Percentiles rank a stretch among this genome's conserved stretches.
phyloP scores from a whole-genome alignment of 1,139 yeast species.

The Citeromyces hawaiiensis region DNA sequence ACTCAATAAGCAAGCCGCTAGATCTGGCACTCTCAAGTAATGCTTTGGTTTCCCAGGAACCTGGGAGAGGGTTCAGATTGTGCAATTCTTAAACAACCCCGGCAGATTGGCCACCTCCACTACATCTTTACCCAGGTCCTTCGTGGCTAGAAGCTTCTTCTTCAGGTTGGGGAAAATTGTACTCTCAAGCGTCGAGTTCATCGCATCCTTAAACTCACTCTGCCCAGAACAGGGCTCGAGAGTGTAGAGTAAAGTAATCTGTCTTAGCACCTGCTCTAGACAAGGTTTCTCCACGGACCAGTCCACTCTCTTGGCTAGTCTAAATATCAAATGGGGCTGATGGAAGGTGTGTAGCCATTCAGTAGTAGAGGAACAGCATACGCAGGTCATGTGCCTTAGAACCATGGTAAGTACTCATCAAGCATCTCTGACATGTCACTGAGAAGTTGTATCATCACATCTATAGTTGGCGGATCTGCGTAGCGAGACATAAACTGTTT shows the following conservation, averaged over 20 bases:
- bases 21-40: slow-evolving; percentile 15
- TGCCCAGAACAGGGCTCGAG: slow-evolving; percentile 31
- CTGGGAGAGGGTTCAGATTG: slow-evolving; percentile 50
- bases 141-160: slow-evolving; percentile 53
- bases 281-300: slow-evolving; percentile 62
- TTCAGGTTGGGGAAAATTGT: slow-evolving; percentile 56
- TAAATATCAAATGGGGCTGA: slow-evolving; percentile 50
- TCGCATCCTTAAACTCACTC: slow-evolving; percentile 14
- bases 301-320: slow-evolving; percentile 43
- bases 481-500: slow-evolving; percentile 5
- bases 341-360: slow-evolving; percentile 47
- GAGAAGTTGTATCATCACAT: slow-evolving; percentile 16
- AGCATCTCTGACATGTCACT: slow-evolving; percentile 61
- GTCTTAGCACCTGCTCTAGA: slow-evolving; percentile 46
- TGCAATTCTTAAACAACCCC: slow-evolving; percentile 57
- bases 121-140: slow-evolving; percentile 34
- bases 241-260: slow-evolving; percentile 59
- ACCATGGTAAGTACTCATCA: slow-evolving; percentile 56
- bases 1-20: slow-evolving; percentile 8
- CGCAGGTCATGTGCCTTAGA: slow-evolving; percentile 12
- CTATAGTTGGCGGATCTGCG: slow-evolving; percentile 8
- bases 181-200: slow-evolving; percentile 30
- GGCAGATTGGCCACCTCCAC: slow-evolving; percentile 87
- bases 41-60: slow-evolving; percentile 31
- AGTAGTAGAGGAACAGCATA: slow-evolving; percentile 62